These are phyloP conservation scores for Scenedesmus sp. DNA, from an alignment of 163 green algal species.

Conservation along the genomic window DNA sequence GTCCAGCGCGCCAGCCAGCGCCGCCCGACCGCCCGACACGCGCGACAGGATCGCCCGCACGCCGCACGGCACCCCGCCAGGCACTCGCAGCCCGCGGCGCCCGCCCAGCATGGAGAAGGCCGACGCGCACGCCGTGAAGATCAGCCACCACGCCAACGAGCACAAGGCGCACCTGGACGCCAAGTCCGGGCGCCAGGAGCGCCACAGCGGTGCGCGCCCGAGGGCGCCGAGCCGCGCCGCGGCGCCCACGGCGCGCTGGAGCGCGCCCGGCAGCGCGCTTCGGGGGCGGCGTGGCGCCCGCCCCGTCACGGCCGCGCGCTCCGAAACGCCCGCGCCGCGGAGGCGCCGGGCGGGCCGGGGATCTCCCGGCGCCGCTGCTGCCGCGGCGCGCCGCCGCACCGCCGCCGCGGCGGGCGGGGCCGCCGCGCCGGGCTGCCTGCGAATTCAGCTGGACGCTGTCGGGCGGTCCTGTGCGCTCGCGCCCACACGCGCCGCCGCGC, in stretches of 20 bases:
- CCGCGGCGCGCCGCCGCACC: not conserved
- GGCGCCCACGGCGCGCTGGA: no score
- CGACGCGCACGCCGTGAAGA: no score
- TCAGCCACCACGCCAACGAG: no score
- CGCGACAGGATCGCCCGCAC: not conserved
- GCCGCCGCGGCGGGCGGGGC: no score
- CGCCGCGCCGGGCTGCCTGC: no score
- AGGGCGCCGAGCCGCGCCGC: not conserved
- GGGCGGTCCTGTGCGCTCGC: not conserved
- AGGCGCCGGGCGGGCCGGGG: not conserved
- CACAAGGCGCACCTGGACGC: not conserved
- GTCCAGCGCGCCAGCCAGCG: not conserved
- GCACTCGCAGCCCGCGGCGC: no score
- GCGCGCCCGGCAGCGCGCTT: no score
- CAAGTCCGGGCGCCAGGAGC: slow-evolving; percentile 26
- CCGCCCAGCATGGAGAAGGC: not conserved
- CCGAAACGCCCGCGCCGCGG: not conserved
- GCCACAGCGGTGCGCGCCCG: slow-evolving; percentile 19
- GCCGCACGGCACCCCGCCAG: slow-evolving; percentile 2
- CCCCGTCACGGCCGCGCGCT: not conserved
- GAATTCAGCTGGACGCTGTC: not conserved
- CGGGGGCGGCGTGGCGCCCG: no score
- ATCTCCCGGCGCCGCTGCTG: not conserved
- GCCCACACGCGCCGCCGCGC: not conserved
- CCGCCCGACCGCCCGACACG: not conserved